These are phyloP conservation scores for Leptosphaerulina australis DNA, from an alignment of 2,329 filamentous ascomycete genomes.

Conservation along the genomic window DNA sequence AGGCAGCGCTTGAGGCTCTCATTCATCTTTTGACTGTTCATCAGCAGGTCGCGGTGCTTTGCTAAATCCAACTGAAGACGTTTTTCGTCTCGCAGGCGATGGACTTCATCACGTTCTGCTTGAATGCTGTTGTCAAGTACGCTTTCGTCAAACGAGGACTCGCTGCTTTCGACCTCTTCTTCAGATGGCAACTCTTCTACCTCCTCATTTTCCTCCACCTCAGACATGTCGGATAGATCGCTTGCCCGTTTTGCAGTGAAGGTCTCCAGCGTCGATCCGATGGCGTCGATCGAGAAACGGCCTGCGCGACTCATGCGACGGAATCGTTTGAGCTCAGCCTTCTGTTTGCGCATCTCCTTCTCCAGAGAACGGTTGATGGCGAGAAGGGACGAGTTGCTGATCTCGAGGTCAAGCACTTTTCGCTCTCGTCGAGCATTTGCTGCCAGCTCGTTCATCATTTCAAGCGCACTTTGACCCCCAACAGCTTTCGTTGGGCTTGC, in stretches of 20 bases:
- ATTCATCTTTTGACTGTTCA: constrained; percentile 94
- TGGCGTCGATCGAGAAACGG: constrained; percentile 66
- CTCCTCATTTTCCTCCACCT: constrained; percentile 42
- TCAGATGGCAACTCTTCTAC: constrained; percentile 50
- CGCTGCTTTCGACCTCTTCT: constrained; percentile 55
- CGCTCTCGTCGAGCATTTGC: constrained; percentile 88
- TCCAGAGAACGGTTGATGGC: constrained; percentile 95
- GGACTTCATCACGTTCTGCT: constrained; percentile 52
- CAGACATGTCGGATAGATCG: constrained; percentile 48
- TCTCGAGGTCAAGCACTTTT: constrained; percentile 95
- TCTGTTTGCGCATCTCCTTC: constrained; percentile 88
- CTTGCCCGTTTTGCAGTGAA: constrained; percentile 37
- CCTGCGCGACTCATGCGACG: constrained; percentile 84
- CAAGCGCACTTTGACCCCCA: constrained; percentile 55
- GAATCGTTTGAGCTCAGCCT: constrained; percentile 82
- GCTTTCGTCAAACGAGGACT: constrained; percentile 60
- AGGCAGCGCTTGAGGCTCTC: constrained; percentile 90
- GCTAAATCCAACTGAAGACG: constrained; percentile 82
- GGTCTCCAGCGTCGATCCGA: constrained; percentile 55
- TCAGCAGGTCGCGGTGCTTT: constrained; percentile 85
- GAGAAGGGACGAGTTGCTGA: constrained; percentile 91
- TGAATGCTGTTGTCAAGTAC: constrained; percentile 51
- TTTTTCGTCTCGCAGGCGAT: constrained; percentile 78
- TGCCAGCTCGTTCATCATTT: constrained; percentile 75
- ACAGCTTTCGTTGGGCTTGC: constrained; percentile 64